Conservation (phyloP, 805 yeast genomes). For the Torulaspora quercuum region DNA sequence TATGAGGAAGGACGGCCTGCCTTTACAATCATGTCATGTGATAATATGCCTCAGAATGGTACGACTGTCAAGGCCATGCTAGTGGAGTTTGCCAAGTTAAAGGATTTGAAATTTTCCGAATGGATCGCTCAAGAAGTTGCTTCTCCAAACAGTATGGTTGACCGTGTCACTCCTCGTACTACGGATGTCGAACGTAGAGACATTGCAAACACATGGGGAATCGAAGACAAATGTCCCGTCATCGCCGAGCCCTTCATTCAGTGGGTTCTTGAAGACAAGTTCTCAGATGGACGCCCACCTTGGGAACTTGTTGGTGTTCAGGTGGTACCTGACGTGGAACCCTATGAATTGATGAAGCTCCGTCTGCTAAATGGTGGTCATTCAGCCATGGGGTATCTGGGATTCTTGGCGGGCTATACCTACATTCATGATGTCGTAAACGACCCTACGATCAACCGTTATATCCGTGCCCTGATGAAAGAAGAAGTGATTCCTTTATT, state of each 20-base stretch:
- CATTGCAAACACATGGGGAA: constrained; percentile 6
- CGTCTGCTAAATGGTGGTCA: constrained; percentile 13
- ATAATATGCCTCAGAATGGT: constrained; percentile 13
- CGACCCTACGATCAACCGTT: constrained; percentile 10
- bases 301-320: constrained; percentile 12
- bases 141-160: constrained; percentile 13
- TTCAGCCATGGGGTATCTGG: constrained; percentile 12
- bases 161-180: constrained; percentile 12
- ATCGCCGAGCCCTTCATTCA: constrained; percentile 11
- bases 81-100: constrained; percentile 8
- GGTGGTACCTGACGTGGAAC: constrained; percentile 11
- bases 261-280: constrained; percentile 12
- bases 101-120: constrained; percentile 6
- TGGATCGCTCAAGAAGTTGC: constrained; percentile 9
- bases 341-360: constrained; percentile 13
- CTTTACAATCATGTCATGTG: constrained; percentile 15
- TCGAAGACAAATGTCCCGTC: constrained; percentile 11
- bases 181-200: constrained; percentile 9
- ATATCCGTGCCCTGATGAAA: constrained; percentile 8
- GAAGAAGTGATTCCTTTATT: constrained; percentile 12
- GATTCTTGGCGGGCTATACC: constrained; percentile 9
- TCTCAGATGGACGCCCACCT: constrained; percentile 10
- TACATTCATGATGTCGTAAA: constrained; percentile 12
- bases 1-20: constrained; percentile 8
- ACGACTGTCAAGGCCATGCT: constrained; percentile 8